Evolutionary conservation across 2,329 filamentous ascomycete genomes (phyloP), one percentile per base, ranked within the genome.

Genomic region (Scytalidium lignicola): DNA sequence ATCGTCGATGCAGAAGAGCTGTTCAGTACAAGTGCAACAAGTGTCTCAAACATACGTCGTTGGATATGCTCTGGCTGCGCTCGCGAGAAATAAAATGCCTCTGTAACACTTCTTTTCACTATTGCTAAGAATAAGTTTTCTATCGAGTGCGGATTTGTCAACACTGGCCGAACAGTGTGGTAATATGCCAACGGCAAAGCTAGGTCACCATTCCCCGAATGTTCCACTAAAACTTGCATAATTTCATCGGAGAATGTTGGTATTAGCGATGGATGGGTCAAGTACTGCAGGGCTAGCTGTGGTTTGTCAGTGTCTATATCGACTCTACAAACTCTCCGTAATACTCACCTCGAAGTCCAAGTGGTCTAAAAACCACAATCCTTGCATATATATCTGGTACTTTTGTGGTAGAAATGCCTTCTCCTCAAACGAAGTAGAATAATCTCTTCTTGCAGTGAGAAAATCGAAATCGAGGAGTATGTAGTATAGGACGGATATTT

Each of bases 181-280:
- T 87, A 93, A 68, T 93, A 95, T 10, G 88, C 85, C 22, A 93
- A 75, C 0, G 87, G 79, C 2, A 91, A 74, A 21, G 71, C 76
- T 58, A 80, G 79, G 62, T 89, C 83, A 49, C 74, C 72, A 43
- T 76, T 70, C 40, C 74, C 70, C 32, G 82, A 74, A 55, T 82
- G 76, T 32, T 78, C 76, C 46, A 88, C 80, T 3, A 93, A 78
- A 3, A 78, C 76, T 21, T 78, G 77, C 57, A 93, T 75, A 46
- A 95, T 91, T 53, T 95, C 87, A 67, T 93, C 88, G 49, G 87
- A 79, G 61, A 93, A 95, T 47, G 90, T 90, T 29, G 87, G 83
- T 18, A 85, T 82, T 3, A 95, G 75, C 1, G 86, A 88, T 0
- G 90, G 89, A 59, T 93, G 85, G 3, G 88, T 84, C 13, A 95